These are phyloP conservation scores for Zostera marina DNA, from an alignment of 116 monocot species.

Conservation along the genomic window DNA sequence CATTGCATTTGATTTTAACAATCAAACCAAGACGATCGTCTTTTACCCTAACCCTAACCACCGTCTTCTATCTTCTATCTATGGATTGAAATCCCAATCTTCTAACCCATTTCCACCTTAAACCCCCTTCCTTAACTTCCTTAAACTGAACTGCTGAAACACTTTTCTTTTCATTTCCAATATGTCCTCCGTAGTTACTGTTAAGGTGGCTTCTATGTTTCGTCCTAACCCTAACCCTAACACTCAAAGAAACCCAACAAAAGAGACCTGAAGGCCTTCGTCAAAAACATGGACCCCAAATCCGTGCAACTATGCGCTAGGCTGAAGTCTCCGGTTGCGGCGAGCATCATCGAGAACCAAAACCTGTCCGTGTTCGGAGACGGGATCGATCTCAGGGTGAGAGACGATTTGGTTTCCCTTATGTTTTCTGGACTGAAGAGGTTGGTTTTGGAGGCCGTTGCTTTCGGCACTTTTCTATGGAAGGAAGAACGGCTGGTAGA, in stretches of 20 bases:
- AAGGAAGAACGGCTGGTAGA: slow-evolving; percentile 33
- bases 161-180: too few relatives aligned
- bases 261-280: slow-evolving; percentile 24
- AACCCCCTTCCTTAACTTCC: too few relatives aligned
- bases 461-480: slow-evolving; percentile 43
- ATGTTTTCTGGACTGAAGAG: slow-evolving; percentile 20
- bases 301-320: slow-evolving; percentile 35
- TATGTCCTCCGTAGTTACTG: too few relatives aligned
- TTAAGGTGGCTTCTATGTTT: too few relatives aligned
- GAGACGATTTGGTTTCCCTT: slow-evolving; percentile 13
- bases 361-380: slow-evolving; percentile 38
- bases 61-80: too few relatives aligned
- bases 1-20: too few relatives aligned
- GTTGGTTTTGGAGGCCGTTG: slow-evolving; percentile 47
- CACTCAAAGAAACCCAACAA: slow-evolving; percentile 2
- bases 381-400: background rate
- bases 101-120: too few relatives aligned
- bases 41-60: too few relatives aligned
- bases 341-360: slow-evolving; percentile 50
- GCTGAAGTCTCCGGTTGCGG: slow-evolving; percentile 36
- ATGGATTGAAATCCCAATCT: too few relatives aligned
- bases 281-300: slow-evolving; percentile 37
- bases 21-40: too few relatives aligned
- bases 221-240: too few relatives aligned
- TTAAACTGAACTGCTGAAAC: too few relatives aligned